phyloP scores from a whole-genome alignment of 176 grass and related monocot species.

The Aegilops longissima region DNA sequence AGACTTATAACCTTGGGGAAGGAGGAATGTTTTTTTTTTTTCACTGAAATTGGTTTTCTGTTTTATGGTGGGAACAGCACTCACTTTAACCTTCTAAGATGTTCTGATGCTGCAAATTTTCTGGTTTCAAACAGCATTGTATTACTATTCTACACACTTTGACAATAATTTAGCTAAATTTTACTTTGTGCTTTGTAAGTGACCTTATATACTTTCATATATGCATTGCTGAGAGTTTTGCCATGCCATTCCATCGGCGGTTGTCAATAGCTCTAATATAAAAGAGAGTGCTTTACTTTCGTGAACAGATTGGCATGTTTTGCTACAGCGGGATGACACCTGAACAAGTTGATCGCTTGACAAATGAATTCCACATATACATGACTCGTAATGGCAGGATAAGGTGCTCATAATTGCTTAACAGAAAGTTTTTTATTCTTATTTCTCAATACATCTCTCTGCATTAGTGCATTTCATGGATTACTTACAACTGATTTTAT shows the following conservation, averaged over 20 bases:
- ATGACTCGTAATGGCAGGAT: slow-evolving; percentile 90
- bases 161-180: slow-evolving; percentile 35
- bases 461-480: not conserved
- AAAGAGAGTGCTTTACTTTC: not conserved
- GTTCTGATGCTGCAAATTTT: slow-evolving; percentile 16
- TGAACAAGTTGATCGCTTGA: slow-evolving; percentile 90
- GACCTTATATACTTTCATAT: not conserved
- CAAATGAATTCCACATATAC: slow-evolving; percentile 81
- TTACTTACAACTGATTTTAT: not conserved
- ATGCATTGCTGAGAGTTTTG: not conserved
- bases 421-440: not conserved
- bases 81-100: not conserved
- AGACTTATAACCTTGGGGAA: not conserved
- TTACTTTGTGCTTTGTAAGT: not conserved
- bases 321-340: slow-evolving; percentile 91
- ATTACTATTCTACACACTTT: slow-evolving; percentile 34
- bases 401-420: slow-evolving; percentile 45
- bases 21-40: not conserved
- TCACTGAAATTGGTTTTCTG: not conserved
- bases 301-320: slow-evolving; percentile 83
- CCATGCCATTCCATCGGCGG: not conserved
- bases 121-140: slow-evolving; percentile 39
- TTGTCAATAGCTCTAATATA: not conserved
- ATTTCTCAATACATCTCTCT: not conserved
- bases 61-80: not conserved